Base-by-base conservation (phyloP, 2,329 filamentous ascomycete genomes). In the Fusarium keratoplasticum region DNA sequence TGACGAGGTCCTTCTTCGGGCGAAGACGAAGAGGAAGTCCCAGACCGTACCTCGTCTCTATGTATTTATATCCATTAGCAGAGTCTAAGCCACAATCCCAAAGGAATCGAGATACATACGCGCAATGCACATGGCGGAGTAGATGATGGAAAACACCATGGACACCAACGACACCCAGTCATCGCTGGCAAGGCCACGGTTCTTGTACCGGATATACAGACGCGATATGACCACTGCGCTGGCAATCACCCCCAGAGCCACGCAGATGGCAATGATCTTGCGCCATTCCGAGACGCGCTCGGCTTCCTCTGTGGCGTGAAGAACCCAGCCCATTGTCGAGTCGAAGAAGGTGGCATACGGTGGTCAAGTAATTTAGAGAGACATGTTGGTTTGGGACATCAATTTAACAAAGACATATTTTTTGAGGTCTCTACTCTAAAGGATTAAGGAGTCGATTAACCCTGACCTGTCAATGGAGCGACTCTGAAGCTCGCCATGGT, bases 41-140 rank as follows among this genome's bases (percentile, higher is more conserved):
- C 4, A 89, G 81, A 20, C 88, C 87, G 69, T 86, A 89, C 78
- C 85, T 84, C 5, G 87, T 88, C 80, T 89, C 86, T 88, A 71
- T 71, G 11, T 0, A 13, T 20, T 11, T 36, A 36, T 25, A 58
- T 36, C 1, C 1, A 54, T 64, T n/a, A 71, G 52, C 5, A 58
- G 11, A 4, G 25, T 27, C 22, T 6, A 33, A 36, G 14, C 5
- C 6, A 33, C 14, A 20, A 7, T 27, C 22, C 2, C 6, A 9
- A 25, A 36, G 20, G 5, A n/a, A 47, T 10, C 2, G 13, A 13
- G 16, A 29, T 52, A 79, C 86, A 68, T 81, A 88, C 86, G 87
- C 27, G 83, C 80, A 35, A 89, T 88, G 69, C 86, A 88, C 5
- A 89, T 80, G 6, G 82, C 80, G 8, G 85, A 87, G 76, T 89